Evolutionary conservation across 1,284 basidiomycete species (phyloP), one percentile per base, ranked within the genome.

Genomic region (Singerocomus inundabilis): DNA sequence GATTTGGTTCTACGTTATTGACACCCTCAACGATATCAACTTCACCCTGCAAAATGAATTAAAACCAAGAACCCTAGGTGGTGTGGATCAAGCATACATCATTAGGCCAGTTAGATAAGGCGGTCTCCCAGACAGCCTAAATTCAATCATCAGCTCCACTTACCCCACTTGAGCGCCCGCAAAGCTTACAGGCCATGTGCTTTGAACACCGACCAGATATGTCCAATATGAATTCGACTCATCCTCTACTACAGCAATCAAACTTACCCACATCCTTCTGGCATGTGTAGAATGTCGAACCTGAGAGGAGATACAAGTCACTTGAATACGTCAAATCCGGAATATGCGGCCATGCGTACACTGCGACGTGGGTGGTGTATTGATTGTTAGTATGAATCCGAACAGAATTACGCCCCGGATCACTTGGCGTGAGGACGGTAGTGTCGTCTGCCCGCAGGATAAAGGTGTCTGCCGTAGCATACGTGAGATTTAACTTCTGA

Each of bases 221-320:
- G 24, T 8, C 5, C 34, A 44, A 41, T 6, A 12, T 30, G 11
- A 12, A 39, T 16, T 7, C 5, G 31, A 33, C n/a, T n/a, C n/a
- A n/a, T n/a, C n/a, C n/a, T n/a, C n/a, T n/a, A n/a, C n/a, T n/a
- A n/a, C n/a, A n/a, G n/a, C n/a, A 44, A 44, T 34, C 24, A 44
- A 34, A 71, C 81, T 61, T 55, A 85, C 83, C 78, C 81, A 57
- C 84, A 86, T 26, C 84, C 85, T 61, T 82, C 72, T 4, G 85
- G 77, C 74, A 79, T 79, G 53, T 78, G 77, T 1, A 38, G 40
- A 29, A 72, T 61, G 43, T 72, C 58, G 43, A 72, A 68, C 25
- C 69, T 70, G 31, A 43, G 51, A 47, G 38, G 52, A 56, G 29
- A 36, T 15, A 36, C 4, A n/a, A 42, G 41, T 51, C 24, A 44